A percentile compares a stretch with the other conserved stretches of the same genome.
Conservation (phyloP, 2,329 filamentous ascomycete species). For the Cytospora leucostoma region DNA sequence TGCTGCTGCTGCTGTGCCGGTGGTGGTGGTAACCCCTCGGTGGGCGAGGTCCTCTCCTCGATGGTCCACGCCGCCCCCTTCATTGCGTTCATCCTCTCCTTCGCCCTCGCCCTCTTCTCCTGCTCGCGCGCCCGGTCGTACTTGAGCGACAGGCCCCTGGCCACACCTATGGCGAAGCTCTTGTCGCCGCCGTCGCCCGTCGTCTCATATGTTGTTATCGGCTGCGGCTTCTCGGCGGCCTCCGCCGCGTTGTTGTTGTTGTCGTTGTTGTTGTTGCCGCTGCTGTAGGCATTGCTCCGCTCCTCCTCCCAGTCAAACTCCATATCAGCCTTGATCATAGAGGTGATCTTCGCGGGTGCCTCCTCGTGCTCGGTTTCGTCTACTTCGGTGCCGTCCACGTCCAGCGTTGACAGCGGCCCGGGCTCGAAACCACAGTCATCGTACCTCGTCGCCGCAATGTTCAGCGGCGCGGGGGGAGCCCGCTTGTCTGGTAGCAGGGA, state of each 20-base stretch:
- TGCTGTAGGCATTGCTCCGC: neutral
- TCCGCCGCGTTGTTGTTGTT: neutral
- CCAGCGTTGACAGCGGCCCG: conserved; percentile 18
- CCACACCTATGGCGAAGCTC: conserved; percentile 37
- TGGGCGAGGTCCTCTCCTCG: conserved; percentile 19
- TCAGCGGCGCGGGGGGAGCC: conserved; percentile 25
- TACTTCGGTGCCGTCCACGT: neutral
- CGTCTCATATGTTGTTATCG: neutral
- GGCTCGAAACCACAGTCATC: neutral
- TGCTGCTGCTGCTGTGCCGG: neutral
- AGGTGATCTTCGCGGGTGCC: neutral
- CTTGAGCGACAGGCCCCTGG: conserved; percentile 37
- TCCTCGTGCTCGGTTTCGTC: neutral
- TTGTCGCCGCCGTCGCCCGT: neutral
- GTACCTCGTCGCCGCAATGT: conserved; percentile 23
- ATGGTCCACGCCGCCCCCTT: conserved; percentile 10
- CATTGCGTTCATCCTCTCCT: conserved; percentile 15
- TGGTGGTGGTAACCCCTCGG: neutral
- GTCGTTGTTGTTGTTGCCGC: neutral
- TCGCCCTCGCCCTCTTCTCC: conserved; percentile 16
- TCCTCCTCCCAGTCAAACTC: conserved; percentile 19
- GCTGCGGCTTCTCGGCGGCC: neutral
- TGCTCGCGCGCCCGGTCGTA: conserved; percentile 21
- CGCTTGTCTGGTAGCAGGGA: conserved; percentile 14
- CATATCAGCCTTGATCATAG: conserved; percentile 5